These are phyloP conservation scores for Penicillium hesseltinei DNA, from an alignment of 2,329 filamentous ascomycete species.

Conservation along the genomic window DNA sequence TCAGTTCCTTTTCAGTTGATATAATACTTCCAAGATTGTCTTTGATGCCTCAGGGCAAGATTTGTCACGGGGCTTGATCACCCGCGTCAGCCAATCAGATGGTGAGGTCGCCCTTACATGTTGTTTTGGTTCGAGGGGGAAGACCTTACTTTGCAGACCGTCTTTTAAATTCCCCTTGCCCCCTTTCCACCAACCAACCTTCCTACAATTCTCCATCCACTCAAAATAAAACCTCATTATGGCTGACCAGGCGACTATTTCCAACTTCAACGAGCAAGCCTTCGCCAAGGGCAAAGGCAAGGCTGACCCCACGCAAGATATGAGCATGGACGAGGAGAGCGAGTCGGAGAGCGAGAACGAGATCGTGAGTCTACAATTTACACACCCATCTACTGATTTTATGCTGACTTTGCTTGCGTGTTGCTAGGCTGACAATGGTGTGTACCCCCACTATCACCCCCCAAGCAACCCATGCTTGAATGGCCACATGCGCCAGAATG, in stretches of 20 bases:
- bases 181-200: slow-evolving; percentile 20
- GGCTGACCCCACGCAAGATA: slow-evolving; percentile 57
- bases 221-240: slow-evolving; percentile 25
- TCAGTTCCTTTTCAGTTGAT: background rate
- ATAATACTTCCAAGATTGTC: background rate
- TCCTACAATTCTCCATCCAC: slow-evolving; percentile 18
- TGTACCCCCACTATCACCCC: slow-evolving; percentile 1
- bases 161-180: slow-evolving; percentile 17
- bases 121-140: slow-evolving; percentile 26
- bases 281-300: slow-evolving; percentile 84
- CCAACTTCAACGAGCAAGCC: slow-evolving; percentile 42
- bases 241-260: slow-evolving; percentile 37
- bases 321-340: slow-evolving; percentile 70
- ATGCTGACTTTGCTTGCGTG: slow-evolving; percentile 4
- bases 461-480: background rate
- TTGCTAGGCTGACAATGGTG: slow-evolving; percentile 28
- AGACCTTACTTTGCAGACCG: slow-evolving; percentile 27
- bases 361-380: slow-evolving; percentile 29
- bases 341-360: slow-evolving; percentile 59
- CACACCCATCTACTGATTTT: background rate
- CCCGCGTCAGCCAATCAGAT: slow-evolving; percentile 19
- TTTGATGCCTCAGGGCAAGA: slow-evolving; percentile 17
- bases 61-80: slow-evolving; percentile 16
- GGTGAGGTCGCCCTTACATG: slow-evolving; percentile 19
- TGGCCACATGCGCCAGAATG: background rate